A percentile compares a stretch with the other conserved stretches of the same genome.
Evolutionary conservation across 225 moss, liverwort and hornwort genomes (phyloP).

Genomic region (Asterella californica): DNA sequence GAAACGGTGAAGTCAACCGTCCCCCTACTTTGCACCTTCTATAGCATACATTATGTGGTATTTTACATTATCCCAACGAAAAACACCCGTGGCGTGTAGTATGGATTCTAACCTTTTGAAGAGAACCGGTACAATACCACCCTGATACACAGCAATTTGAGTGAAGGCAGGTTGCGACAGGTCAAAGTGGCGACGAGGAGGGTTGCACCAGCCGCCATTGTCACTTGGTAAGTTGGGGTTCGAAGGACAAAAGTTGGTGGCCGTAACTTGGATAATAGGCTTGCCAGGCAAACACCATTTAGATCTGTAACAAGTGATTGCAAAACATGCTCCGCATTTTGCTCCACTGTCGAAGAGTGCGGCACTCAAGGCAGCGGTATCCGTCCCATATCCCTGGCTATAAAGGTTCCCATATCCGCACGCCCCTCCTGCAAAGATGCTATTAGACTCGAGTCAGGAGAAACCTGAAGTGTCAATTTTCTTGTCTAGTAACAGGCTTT

Average conservation of each 20-base stretch:
- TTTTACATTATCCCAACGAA: neutral
- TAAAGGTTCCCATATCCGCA: constrained; percentile 47
- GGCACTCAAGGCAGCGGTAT: constrained; percentile 38
- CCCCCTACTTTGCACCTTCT: neutral
- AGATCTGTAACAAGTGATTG: constrained; percentile 59
- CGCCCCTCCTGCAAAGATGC: constrained; percentile 35
- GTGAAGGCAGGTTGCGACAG: constrained; percentile 70
- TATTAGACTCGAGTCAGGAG: neutral
- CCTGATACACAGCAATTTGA: constrained; percentile 59
- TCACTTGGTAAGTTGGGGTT: constrained; percentile 42
- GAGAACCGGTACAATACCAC: constrained; percentile 74
- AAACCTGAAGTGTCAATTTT: neutral
- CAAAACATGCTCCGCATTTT: constrained; percentile 80
- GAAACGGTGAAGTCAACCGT: neutral
- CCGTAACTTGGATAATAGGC: constrained; percentile 60
- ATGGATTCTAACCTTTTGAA: constrained; percentile 58
- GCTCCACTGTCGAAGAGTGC: constrained; percentile 49
- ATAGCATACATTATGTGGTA: neutral
- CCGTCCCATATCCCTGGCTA: constrained; percentile 38
- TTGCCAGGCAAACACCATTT: constrained; percentile 59
- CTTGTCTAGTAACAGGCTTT: too few species aligned
- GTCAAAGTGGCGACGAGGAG: constrained; percentile 75
- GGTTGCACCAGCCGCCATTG: constrained; percentile 85
- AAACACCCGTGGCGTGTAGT: neutral
- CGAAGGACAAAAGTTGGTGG: constrained; percentile 85